A percentile compares a stretch with the other conserved stretches of the same genome.
Evolutionary conservation across 306 rosid genomes (phyloP).

Genomic region (Purshia tridentata): DNA sequence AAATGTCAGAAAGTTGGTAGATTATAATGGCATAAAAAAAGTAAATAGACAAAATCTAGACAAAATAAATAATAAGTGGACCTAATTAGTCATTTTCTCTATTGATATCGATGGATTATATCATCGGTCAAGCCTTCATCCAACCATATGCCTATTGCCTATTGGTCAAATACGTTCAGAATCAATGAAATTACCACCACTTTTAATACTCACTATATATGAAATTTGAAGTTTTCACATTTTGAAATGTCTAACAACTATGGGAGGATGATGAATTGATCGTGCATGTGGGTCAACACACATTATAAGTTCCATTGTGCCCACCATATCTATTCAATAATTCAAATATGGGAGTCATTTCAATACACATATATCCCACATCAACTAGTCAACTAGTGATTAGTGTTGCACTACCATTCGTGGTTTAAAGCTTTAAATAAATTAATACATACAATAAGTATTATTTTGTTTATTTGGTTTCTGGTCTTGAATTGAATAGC

Average conservation of each 20-base stretch:
- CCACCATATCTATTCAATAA: not conserved
- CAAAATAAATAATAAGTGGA: no score
- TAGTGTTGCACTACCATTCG: not conserved
- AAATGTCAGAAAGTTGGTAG: no score
- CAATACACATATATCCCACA: not conserved
- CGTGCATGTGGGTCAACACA: slow-evolving; percentile 1
- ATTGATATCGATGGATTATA: no score
- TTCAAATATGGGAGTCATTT: not conserved
- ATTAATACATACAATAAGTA: no score
- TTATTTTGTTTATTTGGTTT: no score
- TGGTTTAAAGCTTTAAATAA: not conserved
- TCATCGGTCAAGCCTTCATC: no score
- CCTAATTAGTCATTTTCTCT: no score
- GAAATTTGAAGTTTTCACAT: not conserved
- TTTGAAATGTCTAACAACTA: not conserved
- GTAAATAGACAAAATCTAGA: no score
- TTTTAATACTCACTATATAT: not conserved
- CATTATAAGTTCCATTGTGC: not conserved
- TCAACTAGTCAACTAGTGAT: no score
- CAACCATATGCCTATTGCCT: no score
- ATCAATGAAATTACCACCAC: not conserved
- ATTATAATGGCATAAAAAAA: no score
- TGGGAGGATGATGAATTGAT: not conserved
- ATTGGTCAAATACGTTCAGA: not conserved
- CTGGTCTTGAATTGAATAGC: no score